A percentile compares a stretch with the other conserved stretches of the same genome.
Conservation (phyloP, 2,329 filamentous ascomycete genomes). For the Alternaria triticimaculans region DNA sequence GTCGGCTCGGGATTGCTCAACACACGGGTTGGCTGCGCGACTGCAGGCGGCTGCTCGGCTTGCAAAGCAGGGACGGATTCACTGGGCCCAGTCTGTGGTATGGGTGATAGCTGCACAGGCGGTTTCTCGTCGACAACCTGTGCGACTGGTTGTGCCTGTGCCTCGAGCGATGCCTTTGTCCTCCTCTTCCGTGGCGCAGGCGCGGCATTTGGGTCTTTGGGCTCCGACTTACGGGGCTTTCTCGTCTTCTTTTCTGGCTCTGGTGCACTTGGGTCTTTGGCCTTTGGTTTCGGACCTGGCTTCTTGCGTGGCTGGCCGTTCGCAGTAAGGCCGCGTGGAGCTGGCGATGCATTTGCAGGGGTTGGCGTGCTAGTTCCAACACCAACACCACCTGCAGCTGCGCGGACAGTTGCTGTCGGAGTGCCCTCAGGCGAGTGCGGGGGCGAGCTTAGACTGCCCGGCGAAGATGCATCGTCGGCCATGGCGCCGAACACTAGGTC, state of each 20-base stretch:
- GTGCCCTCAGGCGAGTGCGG: conserved; percentile 48
- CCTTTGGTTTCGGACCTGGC: conserved; percentile 52
- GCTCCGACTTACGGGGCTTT: conserved; percentile 55
- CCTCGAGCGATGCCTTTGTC: conserved; percentile 48
- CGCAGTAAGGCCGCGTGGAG: conserved; percentile 42
- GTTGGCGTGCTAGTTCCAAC: conserved; percentile 39
- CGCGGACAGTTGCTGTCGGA: conserved; percentile 42
- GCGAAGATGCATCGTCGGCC: conserved; percentile 46
- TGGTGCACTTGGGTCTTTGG: conserved; percentile 43
- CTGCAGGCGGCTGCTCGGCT: conserved; percentile 35
- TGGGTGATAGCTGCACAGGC: conserved; percentile 29
- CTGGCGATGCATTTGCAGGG: conserved; percentile 39
- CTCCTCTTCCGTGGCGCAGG: conserved; percentile 58
- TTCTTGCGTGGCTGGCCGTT: conserved; percentile 50
- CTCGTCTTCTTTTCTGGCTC: conserved; percentile 53
- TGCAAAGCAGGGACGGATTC: conserved; percentile 34
- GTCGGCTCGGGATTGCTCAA: conserved; percentile 49
- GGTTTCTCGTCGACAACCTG: conserved; percentile 35
- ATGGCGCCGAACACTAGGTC: conserved; percentile 33
- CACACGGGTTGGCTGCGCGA: conserved; percentile 38
- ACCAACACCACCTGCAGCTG: conserved; percentile 39
- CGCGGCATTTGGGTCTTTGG: conserved; percentile 57
- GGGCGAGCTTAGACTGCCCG: conserved; percentile 46
- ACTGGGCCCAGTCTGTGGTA: conserved; percentile 39
- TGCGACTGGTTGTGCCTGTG: conserved; percentile 39